Base-by-base conservation (phyloP, 2,329 filamentous ascomycete genomes). In the Graphium sp. region DNA sequence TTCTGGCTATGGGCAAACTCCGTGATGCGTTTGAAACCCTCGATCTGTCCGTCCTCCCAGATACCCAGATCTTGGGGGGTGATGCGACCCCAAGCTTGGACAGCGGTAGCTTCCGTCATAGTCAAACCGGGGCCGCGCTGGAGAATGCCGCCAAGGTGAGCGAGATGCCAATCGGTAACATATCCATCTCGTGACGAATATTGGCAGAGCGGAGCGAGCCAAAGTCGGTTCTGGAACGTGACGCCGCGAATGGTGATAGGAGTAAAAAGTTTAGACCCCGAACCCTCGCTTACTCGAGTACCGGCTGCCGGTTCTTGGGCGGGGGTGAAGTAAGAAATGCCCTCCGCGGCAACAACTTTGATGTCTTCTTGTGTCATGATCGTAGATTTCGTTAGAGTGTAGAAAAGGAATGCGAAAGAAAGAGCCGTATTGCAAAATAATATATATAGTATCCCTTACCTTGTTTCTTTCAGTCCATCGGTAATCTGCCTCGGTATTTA, bases 101-200 rank as follows among this genome's bases (percentile, higher is more conserved):
- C 73, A 2, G 71, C 58, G 0, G 76, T 79, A 2, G 77, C 75
- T 49, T 85, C 79, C 9, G 80, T 49, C 34, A 79, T 62, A 10
- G 71, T 47, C 4, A 84, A 49, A 0, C 75, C 78, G 0, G 79
- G 43, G 1, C 78, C 78, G 3, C 77, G 70, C 39, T 71, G 63
- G 16, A 74, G 56, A 37, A 84, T 81, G 13, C 75, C 74, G 12
- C 79, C 78, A 18, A 82, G 56, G 39, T 84, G 79, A 3, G 77
- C 68, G 20, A 75, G 47, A 45, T 85, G 78, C 75, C 76, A 85
- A 34, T 66, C 53, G 0, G 72, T 80, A 37, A 68, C 62, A 44
- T 80, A 74, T 7, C 80, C 55, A 22, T 58, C 47, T 17, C 51
- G 39, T 3, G 55, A 48, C 5, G 48, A 54, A 36, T 60, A 60